These are phyloP conservation scores for Bacterosira constricta DNA, from an alignment of 108 stramenopile species.

Conservation along the genomic window DNA sequence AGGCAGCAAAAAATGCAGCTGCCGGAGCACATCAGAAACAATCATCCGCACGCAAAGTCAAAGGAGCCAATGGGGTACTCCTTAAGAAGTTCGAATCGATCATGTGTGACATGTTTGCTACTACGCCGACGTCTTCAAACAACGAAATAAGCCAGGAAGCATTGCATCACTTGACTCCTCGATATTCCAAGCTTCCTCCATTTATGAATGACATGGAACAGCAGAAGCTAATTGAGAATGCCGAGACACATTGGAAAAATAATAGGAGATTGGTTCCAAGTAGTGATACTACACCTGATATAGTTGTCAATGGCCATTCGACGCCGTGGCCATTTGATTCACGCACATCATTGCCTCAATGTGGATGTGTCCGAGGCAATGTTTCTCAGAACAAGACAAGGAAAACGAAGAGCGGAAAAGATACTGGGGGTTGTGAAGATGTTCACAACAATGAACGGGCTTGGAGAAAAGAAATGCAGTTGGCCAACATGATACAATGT, in stretches of 20 bases:
- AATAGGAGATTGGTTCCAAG: neutral
- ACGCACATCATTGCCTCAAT: constrained; percentile 7
- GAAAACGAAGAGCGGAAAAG: constrained; percentile 26
- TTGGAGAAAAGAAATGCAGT: constrained; percentile 64
- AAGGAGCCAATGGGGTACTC: constrained; percentile 58
- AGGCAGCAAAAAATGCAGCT: neutral
- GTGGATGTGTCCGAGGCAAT: constrained; percentile 14
- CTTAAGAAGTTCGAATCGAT: constrained; percentile 70
- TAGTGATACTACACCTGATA: neutral
- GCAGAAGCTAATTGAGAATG: neutral
- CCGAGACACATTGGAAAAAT: constrained; percentile 10
- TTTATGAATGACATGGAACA: constrained; percentile 6
- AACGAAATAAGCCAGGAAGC: too few relatives aligned
- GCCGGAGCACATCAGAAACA: too few relatives aligned
- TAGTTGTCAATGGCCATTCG: neutral
- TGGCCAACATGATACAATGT: constrained; percentile 67
- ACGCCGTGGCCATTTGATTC: constrained; percentile 38
- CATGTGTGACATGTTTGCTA: constrained; percentile 42
- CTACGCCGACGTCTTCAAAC: too few relatives aligned
- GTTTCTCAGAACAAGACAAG: constrained; percentile 1
- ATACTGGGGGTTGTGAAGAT: constrained; percentile 36
- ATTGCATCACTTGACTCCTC: constrained; percentile 23
- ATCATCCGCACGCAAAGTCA: constrained; percentile 5
- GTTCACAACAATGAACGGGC: constrained; percentile 53
- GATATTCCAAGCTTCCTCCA: constrained; percentile 39